phyloP scores from a whole-genome alignment of 257 asterid species.

The Przewalskia tangutica region DNA sequence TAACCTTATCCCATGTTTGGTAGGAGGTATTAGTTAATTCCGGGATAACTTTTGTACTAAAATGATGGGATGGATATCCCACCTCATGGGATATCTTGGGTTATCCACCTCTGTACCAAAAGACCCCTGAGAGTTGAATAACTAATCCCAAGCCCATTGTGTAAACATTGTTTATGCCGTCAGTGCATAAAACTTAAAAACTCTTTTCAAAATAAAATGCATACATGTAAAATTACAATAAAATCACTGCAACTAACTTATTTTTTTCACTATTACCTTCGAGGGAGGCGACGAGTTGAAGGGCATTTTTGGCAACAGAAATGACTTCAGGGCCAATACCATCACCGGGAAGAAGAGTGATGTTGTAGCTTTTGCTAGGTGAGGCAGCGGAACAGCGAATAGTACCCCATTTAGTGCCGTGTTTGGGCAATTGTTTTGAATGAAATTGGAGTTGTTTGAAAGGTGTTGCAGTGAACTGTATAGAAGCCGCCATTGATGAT shows the following conservation, averaged over 20 bases:
- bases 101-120: too few relatives aligned
- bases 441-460: constrained; percentile 15
- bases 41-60: too few relatives aligned
- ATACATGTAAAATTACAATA: neutral
- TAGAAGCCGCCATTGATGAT: constrained; percentile 53
- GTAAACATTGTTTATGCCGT: too few relatives aligned
- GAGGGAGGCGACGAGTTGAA: constrained; percentile 47
- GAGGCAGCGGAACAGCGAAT: constrained; percentile 56
- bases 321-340: constrained; percentile 97
- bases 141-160: too few relatives aligned
- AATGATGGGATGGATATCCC: too few relatives aligned
- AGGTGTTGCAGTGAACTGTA: constrained; percentile 36
- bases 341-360: constrained; percentile 91
- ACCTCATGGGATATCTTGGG: too few relatives aligned
- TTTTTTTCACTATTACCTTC: constrained; percentile 37
- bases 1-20: too few relatives aligned
- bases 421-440: constrained; percentile 20
- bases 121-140: too few relatives aligned
- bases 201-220: too few relatives aligned
- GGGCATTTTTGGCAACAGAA: constrained; percentile 68
- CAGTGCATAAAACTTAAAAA: too few relatives aligned
- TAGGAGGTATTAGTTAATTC: too few relatives aligned
- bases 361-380: constrained; percentile 47
- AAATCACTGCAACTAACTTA: neutral
- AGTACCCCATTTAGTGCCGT: constrained; percentile 22